Base-by-base conservation (phyloP, 257 asterid species). In the Primulina huaijiensis region DNA sequence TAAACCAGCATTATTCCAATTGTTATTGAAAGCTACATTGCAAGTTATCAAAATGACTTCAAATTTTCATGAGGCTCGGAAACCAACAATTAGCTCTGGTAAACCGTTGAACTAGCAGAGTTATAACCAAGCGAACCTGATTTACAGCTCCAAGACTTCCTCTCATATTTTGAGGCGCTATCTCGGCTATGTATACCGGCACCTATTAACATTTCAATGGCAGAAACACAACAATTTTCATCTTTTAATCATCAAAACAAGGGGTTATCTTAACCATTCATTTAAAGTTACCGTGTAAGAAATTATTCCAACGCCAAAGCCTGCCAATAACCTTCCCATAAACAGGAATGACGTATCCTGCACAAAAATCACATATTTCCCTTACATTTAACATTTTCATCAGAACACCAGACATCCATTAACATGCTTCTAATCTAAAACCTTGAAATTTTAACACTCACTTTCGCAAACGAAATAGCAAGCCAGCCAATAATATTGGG, bases 401-500 rank as follows among this genome's bases (percentile, higher is more conserved):
- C 9, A 33, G 23, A 65, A 63, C 12, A n/a, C 31, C 25, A 30
- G 55, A 23, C 52, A 63, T 62, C 53, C 30, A 7, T 8, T 8
- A 12, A 55, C 21, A 38, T n/a, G 19, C 43, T 64, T 29, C 64
- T 58, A 64, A 7, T 17, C 11, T 34, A 59, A 57, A 50, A 61
- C 25, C 68, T 59, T 19, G 2, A 60, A 34, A 67, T 61, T 30
- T 33, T 29, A 31, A 19, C 1, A 77, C 95, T 85, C 75, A 92
- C 98, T 73, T 80, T 80, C 11, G 98, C 96, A 71, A 92, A 89
- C 33, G 98, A 92, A 78, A 92, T 90, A 12, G 89, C 82, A 21
- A 89, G 88, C 97, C 98, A 92, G 17, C 98, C 97, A 55, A 89
- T 75, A 68, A 92, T 86, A 79, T 92, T 92, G 60, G 98, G 98